phyloP scores from a whole-genome alignment of 1,284 basidiomycete genomes.

The Cryptococcus depauperatus region DNA sequence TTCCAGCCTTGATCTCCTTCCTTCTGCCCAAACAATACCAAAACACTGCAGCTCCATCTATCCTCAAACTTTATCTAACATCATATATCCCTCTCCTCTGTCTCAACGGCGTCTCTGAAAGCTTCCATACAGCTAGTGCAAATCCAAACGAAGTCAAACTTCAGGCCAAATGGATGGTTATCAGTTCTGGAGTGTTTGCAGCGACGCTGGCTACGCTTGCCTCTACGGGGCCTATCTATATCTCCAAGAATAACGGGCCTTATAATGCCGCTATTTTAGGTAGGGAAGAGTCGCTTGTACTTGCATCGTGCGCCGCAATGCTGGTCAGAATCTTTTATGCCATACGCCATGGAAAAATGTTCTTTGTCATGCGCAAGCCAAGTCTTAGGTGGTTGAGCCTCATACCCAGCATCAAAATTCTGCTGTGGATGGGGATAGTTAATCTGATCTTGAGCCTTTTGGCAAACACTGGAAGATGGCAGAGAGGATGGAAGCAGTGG shows the following conservation, averaged over 20 bases:
- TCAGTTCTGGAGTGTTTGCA: constrained; percentile 26
- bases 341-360: constrained; percentile 18
- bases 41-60: constrained; percentile 57
- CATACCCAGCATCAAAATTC: constrained; percentile 7
- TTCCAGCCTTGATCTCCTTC: constrained; percentile 59
- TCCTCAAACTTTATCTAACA: constrained; percentile 64
- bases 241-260: background rate
- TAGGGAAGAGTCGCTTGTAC: constrained; percentile 56
- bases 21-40: constrained; percentile 66
- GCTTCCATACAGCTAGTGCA: constrained; percentile 74
- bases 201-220: constrained; percentile 13
- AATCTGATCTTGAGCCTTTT: constrained; percentile 9
- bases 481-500: constrained; percentile 15
- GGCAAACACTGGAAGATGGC: constrained; percentile 14
- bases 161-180: constrained; percentile 37
- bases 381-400: constrained; percentile 8
- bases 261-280: constrained; percentile 1
- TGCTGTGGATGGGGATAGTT: background rate
- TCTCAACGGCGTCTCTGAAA: constrained; percentile 79
- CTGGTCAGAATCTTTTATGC: constrained; percentile 35
- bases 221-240: background rate
- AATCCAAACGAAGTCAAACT: constrained; percentile 25
- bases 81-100: constrained; percentile 81
- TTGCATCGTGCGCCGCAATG: constrained; percentile 52
- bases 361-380: constrained; percentile 2